A percentile compares a stretch with the other conserved stretches of the same genome.
phyloP scores from a whole-genome alignment of 2,329 filamentous ascomycete species.

The Ploettnerulaceae sp. region DNA sequence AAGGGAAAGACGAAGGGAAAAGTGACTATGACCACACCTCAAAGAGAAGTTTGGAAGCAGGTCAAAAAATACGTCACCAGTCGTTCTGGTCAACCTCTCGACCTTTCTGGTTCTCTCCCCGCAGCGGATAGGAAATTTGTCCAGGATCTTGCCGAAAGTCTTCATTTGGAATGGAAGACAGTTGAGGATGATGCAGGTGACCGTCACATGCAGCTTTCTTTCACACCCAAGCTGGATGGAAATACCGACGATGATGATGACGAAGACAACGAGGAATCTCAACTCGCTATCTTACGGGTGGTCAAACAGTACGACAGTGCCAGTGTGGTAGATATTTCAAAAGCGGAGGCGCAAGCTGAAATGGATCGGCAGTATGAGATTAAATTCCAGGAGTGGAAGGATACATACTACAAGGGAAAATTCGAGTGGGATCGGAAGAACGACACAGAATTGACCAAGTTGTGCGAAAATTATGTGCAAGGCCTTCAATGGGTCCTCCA shows the following conservation, averaged over 20 bases:
- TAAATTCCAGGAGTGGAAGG: constrained; percentile 91
- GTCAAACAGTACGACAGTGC: constrained; percentile 90
- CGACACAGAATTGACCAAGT: constrained; percentile 71
- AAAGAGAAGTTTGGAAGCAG: constrained; percentile 76
- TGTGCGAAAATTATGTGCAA: constrained; percentile 96
- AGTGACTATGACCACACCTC: constrained; percentile 69
- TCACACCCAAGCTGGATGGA: constrained; percentile 44
- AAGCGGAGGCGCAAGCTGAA: constrained; percentile 71
- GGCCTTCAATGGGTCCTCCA: constrained; percentile 96
- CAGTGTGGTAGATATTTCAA: constrained; percentile 71
- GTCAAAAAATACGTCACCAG: constrained; percentile 80
- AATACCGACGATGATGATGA: constrained; percentile 59
- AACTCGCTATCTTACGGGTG: constrained; percentile 76
- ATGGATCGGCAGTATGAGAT: constrained; percentile 83
- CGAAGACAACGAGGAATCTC: constrained; percentile 77
- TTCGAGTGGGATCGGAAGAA: constrained; percentile 84
- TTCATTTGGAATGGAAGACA: constrained; percentile 62
- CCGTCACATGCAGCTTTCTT: constrained; percentile 59
- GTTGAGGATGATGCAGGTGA: constrained; percentile 60
- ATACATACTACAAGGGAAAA: constrained; percentile 86
- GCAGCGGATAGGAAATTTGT: constrained; percentile 91
- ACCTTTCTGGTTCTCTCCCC: constrained; percentile 68
- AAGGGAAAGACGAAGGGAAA: constrained; percentile 59
- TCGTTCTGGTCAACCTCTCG: constrained; percentile 58
- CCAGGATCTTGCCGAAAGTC: constrained; percentile 71